Evolutionary conservation across 2,329 filamentous ascomycete species (phyloP).

Genomic region (Lachnellula arida): DNA sequence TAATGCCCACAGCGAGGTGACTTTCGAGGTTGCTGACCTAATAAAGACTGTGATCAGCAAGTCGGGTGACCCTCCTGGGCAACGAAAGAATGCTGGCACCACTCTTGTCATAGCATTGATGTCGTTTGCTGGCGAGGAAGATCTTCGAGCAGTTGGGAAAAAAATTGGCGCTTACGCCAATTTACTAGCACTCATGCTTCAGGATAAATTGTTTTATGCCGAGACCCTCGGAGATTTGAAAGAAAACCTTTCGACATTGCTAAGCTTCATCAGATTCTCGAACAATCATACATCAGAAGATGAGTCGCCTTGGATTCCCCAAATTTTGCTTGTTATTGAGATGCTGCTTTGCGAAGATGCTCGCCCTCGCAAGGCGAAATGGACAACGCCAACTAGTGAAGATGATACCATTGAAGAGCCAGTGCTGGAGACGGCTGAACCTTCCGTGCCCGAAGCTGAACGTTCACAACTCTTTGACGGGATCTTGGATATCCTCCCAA

Average conservation of each 20-base stretch:
- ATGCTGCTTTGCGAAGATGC: conserved; percentile 85
- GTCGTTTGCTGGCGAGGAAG: conserved; percentile 57
- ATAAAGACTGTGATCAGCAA: conserved; percentile 66
- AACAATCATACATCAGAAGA: conserved; percentile 66
- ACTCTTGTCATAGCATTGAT: conserved; percentile 82
- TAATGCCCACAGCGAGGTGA: conserved; percentile 79
- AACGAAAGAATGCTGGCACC: conserved; percentile 67
- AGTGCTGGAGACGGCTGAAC: conserved; percentile 54
- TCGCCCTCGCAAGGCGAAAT: conserved; percentile 69
- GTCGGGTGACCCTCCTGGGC: conserved; percentile 54
- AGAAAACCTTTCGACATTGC: conserved; percentile 69
- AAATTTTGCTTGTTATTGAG: conserved; percentile 85
- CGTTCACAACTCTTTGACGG: conserved; percentile 68
- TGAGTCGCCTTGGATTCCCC: conserved; percentile 87
- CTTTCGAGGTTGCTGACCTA: conserved; percentile 85
- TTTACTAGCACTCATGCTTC: conserved; percentile 79
- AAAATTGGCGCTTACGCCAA: conserved; percentile 91
- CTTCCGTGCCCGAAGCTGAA: conserved; percentile 59
- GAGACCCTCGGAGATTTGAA: conserved; percentile 70
- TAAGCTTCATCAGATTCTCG: conserved; percentile 72
- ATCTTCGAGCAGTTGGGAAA: conserved; percentile 43
- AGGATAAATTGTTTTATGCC: conserved; percentile 75
- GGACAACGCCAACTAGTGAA: conserved; percentile 54
- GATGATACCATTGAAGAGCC: conserved; percentile 48
- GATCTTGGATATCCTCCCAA: conserved; percentile 78